Conservation (phyloP, 2,329 filamentous ascomycete genomes). For the Penicillium rolfsii region DNA sequence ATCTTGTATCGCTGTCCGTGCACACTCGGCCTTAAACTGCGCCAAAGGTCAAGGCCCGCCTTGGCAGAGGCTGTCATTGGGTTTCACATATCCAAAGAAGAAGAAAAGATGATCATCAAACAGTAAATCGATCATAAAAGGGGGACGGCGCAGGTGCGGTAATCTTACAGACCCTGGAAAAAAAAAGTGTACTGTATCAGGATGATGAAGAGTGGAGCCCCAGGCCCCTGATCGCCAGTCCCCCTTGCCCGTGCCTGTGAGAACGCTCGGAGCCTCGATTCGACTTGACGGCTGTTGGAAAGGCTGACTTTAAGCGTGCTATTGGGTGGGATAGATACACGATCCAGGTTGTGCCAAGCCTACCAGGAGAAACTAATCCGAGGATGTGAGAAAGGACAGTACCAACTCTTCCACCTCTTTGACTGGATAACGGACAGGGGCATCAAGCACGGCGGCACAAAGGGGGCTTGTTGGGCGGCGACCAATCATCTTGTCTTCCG, state of each 20-base stretch:
- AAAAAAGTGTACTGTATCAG: slow-evolving; percentile 3
- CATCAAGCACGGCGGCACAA: background rate
- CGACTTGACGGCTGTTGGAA: background rate
- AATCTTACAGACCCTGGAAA: slow-evolving; percentile 22
- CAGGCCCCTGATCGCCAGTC: slow-evolving; percentile 22
- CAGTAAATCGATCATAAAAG: slow-evolving; percentile 8
- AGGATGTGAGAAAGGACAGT: background rate
- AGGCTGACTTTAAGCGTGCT: background rate
- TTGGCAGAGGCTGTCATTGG: slow-evolving; percentile 25
- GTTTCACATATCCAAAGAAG: background rate
- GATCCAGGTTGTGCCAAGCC: background rate
- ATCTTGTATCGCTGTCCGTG: background rate
- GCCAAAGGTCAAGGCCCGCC: slow-evolving; percentile 4
- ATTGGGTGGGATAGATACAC: background rate
- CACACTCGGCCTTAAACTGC: background rate
- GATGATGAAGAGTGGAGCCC: slow-evolving; percentile 17
- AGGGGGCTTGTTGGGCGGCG: background rate
- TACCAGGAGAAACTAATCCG: background rate
- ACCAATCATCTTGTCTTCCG: background rate
- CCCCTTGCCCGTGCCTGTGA: slow-evolving; percentile 7
- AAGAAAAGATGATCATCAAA: background rate
- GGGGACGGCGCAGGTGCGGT: slow-evolving; percentile 6
- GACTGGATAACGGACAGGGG: background rate
- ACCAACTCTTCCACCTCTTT: background rate
- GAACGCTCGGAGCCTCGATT: slow-evolving; percentile 1